phyloP scores from a whole-genome alignment of 805 yeast species.

The Kluyveromyces nonfermentans region DNA sequence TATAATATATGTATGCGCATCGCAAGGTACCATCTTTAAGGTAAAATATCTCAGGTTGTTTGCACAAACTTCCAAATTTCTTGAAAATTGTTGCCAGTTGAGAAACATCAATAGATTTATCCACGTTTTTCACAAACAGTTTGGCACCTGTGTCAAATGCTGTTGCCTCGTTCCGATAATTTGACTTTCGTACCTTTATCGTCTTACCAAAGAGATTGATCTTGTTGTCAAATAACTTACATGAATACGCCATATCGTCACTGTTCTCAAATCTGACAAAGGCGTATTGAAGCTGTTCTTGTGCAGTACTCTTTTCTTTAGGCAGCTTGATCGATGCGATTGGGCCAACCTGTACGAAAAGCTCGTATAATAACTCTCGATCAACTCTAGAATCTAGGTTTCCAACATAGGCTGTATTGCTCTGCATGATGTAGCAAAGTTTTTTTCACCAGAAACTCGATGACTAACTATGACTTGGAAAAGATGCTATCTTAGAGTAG shows the following conservation, averaged over 20 bases:
- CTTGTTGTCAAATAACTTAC: conserved; percentile 46
- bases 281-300: conserved; percentile 77
- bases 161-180: conserved; percentile 15
- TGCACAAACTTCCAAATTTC: conserved; percentile 55
- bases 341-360: conserved; percentile 80
- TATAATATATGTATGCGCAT: conserved; percentile 57
- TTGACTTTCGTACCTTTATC: conserved; percentile 48
- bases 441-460: too few species aligned
- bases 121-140: conserved; percentile 60
- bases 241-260: conserved; percentile 63
- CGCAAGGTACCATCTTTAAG: conserved; percentile 41
- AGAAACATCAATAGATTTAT: conserved; percentile 53
- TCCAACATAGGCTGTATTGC: conserved; percentile 60
- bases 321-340: conserved; percentile 64
- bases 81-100: conserved; percentile 42
- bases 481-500: too few species aligned
- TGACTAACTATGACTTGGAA: neutral
- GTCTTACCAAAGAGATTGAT: conserved; percentile 48
- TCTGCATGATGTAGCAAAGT: too few species aligned
- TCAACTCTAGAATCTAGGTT: conserved; percentile 69
- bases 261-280: conserved; percentile 60
- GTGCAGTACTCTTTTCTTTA: conserved; percentile 47
- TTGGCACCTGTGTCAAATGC: conserved; percentile 49
- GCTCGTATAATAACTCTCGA: conserved; percentile 66
- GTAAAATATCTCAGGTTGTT: conserved; percentile 37